Evolutionary conservation across 129 eudicot genomes (phyloP), one percentile per base, ranked within the genome.

Genomic region (Ambrosia artemisiifolia): DNA sequence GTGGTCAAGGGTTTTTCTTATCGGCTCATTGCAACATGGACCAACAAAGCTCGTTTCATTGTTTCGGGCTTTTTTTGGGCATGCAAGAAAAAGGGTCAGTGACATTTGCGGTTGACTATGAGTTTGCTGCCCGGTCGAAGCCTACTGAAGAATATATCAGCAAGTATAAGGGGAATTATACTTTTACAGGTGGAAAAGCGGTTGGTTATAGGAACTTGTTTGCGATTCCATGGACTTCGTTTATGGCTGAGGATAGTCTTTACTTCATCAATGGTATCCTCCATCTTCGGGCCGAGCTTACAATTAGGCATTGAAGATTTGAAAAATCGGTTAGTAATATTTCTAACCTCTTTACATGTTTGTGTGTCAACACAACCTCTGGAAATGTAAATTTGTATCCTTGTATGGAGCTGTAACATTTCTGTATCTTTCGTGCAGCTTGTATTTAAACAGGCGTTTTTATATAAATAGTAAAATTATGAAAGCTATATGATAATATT

Each of bases 1-100:
- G 97, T 0, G 97, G 95, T 3, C 95, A 91, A 66, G 92, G 97
- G 19, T 91, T 88, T 61, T 88, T 88, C 72, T 76, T 91, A 14
- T 87, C 95, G 24, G 97, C 97, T 3, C 95, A 91, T 64, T 91
- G 97, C 75, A 88, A 91, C 75, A 80, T 81, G 87, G 95, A 91
- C 70, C 95, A 85, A 30, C 95, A 88, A 24, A 88, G 88, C 84
- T 81, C 92, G 16, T 88, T 85, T 73, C 97, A 91, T 53, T 91
- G 92, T 30, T 91, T 91, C 2, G 95, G 97, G 18, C 84, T 91
- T 5, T 91, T 85, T 28, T 66, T 91, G 38, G 95, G 95, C 62
- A 91, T 88, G 95, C 91, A 88, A 64, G 95, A 91, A 55, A 87
- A 88, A 71, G 97, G 95, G 42, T 83, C 89, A 0, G 95, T 83